phyloP scores from a whole-genome alignment of 108 stramenopile species.

The Skeletonema marinoi region DNA sequence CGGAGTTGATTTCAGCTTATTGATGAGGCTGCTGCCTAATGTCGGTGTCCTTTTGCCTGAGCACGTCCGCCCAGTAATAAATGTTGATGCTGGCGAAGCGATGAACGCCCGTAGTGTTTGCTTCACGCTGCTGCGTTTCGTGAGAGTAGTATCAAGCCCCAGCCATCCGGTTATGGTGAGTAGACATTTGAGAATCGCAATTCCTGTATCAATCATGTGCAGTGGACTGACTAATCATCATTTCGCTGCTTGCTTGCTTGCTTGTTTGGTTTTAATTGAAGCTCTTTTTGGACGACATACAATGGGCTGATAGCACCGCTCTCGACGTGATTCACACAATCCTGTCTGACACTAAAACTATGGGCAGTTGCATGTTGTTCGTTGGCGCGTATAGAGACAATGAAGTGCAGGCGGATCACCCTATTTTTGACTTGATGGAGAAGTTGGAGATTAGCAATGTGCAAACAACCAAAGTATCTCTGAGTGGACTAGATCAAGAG shows the following conservation, averaged over 20 bases:
- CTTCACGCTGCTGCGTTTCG: conserved; percentile 36
- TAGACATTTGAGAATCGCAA: too few relatives aligned
- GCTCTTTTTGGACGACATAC: conserved; percentile 43
- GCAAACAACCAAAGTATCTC: not conserved
- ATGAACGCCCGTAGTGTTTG: conserved; percentile 33
- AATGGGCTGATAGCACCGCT: conserved; percentile 34
- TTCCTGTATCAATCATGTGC: too few relatives aligned
- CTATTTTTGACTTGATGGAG: conserved; percentile 16
- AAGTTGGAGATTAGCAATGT: conserved; percentile 11
- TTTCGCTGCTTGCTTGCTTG: too few relatives aligned
- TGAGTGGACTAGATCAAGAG: conserved; percentile 24
- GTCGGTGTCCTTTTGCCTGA: conserved; percentile 8
- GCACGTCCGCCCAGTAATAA: not conserved
- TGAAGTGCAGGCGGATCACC: conserved; percentile 31
- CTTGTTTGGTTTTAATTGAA: too few relatives aligned
- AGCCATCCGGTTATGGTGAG: conserved; percentile 10
- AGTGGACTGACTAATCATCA: too few relatives aligned
- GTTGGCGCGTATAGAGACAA: conserved; percentile 39
- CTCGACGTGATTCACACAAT: conserved; percentile 28
- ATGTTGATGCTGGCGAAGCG: not conserved
- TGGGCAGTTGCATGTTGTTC: conserved; percentile 35
- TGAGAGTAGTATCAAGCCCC: conserved; percentile 33
- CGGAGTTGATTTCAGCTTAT: conserved; percentile 22
- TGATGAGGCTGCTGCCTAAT: conserved; percentile 24
- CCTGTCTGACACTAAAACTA: conserved; percentile 16